Evolutionary conservation across 148 eudicot genomes (phyloP), one percentile per base, ranked within the genome.

Genomic region (Diospyros kaki): DNA sequence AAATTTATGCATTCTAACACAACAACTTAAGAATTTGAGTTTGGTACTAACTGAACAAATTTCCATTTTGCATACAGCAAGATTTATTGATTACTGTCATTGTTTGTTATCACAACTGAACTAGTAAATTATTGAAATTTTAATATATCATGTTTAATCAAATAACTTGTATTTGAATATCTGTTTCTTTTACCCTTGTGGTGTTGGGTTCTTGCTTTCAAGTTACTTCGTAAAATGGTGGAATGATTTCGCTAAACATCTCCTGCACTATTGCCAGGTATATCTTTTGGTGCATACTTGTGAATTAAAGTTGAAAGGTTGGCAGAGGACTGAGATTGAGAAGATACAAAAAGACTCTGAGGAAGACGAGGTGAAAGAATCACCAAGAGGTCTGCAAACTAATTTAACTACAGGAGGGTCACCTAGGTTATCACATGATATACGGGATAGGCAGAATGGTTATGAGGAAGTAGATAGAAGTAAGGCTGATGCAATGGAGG

Each of bases 271-370:
- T 76, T 28, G n/a, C 61, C 78, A 94, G 98, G 96, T 92, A 64
- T 94, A 92, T 81, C 79, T 94, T n/a, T 80, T 94, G 85, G 97
- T 89, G 75, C 96, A 94, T 84, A 79, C 84, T 12, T 83, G 86
- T 77, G 91, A 83, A 79, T 85, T 78, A 58, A 83, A 82, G 75
- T 74, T 58, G 45, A 83, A 89, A 83, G 90, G 77, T 41, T 70
- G 53, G 86, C 83, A 82, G 80, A 82, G 54, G 59, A 75, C 75
- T 56, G 77, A 79, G 17, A 78, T 43, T 68, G 91, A 81, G 69
- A 68, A 83, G 75, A 55, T 68, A 48, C 79, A 86, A 64, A 77
- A 79, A 64, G 65, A 72, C 58, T 54, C 56, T 72, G 81, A 71
- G 69, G 86, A 89, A 77, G 69, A 74, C 75, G 85, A 74, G 64